Conservation (phyloP, 768 basidiomycete species). For the Rhodotorula kratochvilovae region DNA sequence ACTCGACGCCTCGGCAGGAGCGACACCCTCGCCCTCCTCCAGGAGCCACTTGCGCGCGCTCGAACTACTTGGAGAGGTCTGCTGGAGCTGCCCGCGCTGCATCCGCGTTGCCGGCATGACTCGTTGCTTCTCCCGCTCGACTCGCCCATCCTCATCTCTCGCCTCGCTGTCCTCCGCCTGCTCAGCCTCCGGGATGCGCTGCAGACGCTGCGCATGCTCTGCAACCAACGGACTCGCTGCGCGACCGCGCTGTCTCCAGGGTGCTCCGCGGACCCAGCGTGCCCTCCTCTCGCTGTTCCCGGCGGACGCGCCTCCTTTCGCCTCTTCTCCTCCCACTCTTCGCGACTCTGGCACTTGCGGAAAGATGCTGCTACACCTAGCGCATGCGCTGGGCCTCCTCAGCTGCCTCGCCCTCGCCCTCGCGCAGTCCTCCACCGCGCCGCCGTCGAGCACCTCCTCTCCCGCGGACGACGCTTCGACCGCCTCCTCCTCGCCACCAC, state of each 20-base stretch:
- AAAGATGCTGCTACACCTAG: neutral
- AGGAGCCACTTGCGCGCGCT: too few species aligned
- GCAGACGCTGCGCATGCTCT: neutral
- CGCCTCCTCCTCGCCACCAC: neutral
- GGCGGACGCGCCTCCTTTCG: neutral
- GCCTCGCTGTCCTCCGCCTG: too few species aligned
- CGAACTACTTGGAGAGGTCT: too few species aligned
- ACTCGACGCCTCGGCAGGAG: too few species aligned
- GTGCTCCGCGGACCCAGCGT: neutral
- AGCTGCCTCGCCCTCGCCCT: neutral
- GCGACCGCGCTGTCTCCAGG: too few species aligned
- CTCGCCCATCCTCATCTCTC: too few species aligned
- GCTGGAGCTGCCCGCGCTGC: too few species aligned
- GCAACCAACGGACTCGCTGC: too few species aligned
- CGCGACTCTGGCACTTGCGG: neutral
- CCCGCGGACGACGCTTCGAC: neutral
- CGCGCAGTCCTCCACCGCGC: neutral
- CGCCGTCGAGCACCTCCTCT: neutral
- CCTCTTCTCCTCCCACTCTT: neutral
- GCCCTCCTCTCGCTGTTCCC: too few species aligned
- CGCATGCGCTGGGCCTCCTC: neutral
- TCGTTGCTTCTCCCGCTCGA: neutral
- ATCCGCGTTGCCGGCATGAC: too few species aligned
- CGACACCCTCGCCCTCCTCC: too few species aligned
- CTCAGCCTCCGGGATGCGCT: neutral